Evolutionary conservation across 2,329 filamentous ascomycete genomes (phyloP).

Genomic region (Paracorniculantispora psalliotae): DNA sequence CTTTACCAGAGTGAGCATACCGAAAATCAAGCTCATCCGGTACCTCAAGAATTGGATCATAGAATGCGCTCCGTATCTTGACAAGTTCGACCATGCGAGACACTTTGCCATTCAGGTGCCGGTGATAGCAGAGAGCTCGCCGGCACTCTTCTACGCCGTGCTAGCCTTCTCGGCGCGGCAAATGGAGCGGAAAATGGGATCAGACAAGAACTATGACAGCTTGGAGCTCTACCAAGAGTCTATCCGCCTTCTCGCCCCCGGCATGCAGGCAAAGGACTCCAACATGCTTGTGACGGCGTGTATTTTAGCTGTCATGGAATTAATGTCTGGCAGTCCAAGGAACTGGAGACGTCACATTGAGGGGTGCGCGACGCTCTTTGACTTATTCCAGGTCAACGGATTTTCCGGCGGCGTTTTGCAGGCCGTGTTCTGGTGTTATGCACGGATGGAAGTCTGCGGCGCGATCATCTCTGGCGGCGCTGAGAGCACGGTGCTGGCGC

Average conservation of each 20-base stretch:
- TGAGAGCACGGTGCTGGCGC: constrained; percentile 43
- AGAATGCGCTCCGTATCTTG: constrained; percentile 44
- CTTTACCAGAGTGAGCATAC: constrained; percentile 25
- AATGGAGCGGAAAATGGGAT: constrained; percentile 44
- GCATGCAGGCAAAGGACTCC: constrained; percentile 38
- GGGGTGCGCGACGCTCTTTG: constrained; percentile 49
- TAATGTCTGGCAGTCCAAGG: constrained; percentile 42
- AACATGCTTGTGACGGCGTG: constrained; percentile 43
- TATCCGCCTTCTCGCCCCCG: constrained; percentile 38
- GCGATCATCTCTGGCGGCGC: constrained; percentile 47
- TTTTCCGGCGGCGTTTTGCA: constrained; percentile 39
- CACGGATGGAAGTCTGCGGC: constrained; percentile 52
- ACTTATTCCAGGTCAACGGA: constrained; percentile 46
- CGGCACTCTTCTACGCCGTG: constrained; percentile 43
- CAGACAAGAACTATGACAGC: constrained; percentile 44
- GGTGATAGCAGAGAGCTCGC: constrained; percentile 40
- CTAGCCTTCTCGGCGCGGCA: constrained; percentile 50
- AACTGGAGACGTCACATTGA: constrained; percentile 53
- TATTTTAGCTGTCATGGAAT: constrained; percentile 42
- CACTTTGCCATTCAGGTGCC: constrained; percentile 49
- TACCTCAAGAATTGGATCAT: constrained; percentile 47
- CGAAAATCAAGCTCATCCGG: constrained; percentile 21
- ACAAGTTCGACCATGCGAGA: constrained; percentile 50
- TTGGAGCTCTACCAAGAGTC: constrained; percentile 49
- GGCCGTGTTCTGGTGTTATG: constrained; percentile 55